Conservation (phyloP, 2,329 filamentous ascomycete genomes). For the Penicillium sumatraense region DNA sequence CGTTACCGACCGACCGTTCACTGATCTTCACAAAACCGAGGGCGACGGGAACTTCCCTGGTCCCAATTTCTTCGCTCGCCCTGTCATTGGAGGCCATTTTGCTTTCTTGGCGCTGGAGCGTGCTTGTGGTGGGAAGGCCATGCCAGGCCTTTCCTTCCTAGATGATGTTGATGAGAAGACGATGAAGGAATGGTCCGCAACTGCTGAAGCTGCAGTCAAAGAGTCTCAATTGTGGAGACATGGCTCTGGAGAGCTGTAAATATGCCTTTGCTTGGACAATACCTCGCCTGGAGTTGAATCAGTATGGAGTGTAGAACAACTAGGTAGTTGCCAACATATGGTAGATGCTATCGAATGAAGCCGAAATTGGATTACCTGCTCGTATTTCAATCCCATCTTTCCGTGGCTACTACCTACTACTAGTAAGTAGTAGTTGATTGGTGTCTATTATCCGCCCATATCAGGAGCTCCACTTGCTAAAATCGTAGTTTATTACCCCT, state of each 20-base stretch:
- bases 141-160: conserved; percentile 59
- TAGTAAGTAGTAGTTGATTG: too few species aligned
- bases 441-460: too few species aligned
- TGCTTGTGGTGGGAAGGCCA: conserved; percentile 73
- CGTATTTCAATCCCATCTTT: background rate
- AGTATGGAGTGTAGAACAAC: background rate
- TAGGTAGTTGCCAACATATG: background rate
- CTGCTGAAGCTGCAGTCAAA: conserved; percentile 29
- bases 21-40: conserved; percentile 82
- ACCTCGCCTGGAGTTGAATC: background rate
- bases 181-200: conserved; percentile 25
- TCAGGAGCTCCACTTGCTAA: too few species aligned
- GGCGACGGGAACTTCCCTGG: conserved; percentile 75
- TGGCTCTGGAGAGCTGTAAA: conserved; percentile 31
- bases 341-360: background rate
- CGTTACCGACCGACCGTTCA: conserved; percentile 73
- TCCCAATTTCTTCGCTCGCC: conserved; percentile 76
- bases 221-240: conserved; percentile 21
- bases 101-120: conserved; percentile 80
- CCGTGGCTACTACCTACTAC: too few species aligned
- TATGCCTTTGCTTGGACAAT: background rate
- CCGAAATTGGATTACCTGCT: background rate
- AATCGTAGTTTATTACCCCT: too few species aligned
- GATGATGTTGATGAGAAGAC: conserved; percentile 36
- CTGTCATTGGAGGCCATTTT: conserved; percentile 85